These are phyloP conservation scores for Tagetes erecta DNA, from an alignment of 129 eudicot species.

Conservation along the genomic window DNA sequence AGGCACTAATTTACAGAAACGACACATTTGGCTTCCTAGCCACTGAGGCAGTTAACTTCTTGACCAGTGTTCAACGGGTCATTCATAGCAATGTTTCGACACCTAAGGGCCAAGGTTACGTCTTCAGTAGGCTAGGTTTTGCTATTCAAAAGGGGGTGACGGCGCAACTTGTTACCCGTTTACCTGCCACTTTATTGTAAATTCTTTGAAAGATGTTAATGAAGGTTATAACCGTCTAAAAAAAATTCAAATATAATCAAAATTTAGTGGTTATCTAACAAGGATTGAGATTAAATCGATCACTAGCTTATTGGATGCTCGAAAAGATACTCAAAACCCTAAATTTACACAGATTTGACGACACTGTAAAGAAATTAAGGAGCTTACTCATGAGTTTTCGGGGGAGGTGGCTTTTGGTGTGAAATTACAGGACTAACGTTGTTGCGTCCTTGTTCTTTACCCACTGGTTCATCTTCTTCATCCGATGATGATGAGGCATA, in stretches of 20 bases:
- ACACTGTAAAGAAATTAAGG: neutral
- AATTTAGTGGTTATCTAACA: too few species aligned
- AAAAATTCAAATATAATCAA: neutral
- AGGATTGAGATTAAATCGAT: too few species aligned
- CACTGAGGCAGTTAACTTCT: too few species aligned
- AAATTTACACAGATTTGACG: neutral
- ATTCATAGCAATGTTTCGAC: too few species aligned
- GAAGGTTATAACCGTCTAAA: neutral
- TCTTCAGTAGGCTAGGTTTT: too few species aligned
- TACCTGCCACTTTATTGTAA: too few species aligned
- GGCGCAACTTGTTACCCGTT: too few species aligned
- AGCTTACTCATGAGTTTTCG: constrained; percentile 29
- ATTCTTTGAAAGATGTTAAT: too few species aligned
- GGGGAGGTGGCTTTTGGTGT: constrained; percentile 10
- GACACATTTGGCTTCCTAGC: neutral
- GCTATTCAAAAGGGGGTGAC: too few species aligned
- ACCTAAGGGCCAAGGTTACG: too few species aligned
- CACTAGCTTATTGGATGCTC: neutral
- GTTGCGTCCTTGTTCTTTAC: constrained; percentile 10
- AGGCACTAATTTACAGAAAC: neutral
- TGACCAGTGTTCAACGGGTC: too few species aligned
- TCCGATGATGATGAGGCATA: constrained; percentile 76
- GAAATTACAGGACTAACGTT: constrained; percentile 13
- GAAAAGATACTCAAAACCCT: constrained; percentile 27
- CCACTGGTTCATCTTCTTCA: constrained; percentile 50